Conservation (phyloP, 768 basidiomycete genomes). For the Tricholoma furcatifolium region DNA sequence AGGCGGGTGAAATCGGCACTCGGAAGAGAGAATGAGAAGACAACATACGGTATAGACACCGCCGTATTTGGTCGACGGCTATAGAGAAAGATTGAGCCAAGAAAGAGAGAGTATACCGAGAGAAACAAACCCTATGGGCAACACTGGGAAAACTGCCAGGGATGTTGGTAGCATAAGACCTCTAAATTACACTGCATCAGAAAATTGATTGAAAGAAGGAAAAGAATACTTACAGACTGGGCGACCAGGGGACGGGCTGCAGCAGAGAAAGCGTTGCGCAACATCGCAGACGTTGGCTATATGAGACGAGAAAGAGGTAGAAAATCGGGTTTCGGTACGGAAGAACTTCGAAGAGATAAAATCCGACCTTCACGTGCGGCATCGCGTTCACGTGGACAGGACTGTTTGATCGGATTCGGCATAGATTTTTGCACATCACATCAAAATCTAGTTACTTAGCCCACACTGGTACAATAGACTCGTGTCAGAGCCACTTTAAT, state of each 20-base stretch:
- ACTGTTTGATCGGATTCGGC: slow-evolving; percentile 9
- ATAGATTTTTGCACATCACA: not conserved
- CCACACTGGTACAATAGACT: not conserved
- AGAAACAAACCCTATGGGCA: slow-evolving; percentile 57
- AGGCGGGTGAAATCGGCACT: slow-evolving; percentile 24
- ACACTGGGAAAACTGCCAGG: slow-evolving; percentile 79
- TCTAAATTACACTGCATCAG: slow-evolving; percentile 33
- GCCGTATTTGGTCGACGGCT: slow-evolving; percentile 89
- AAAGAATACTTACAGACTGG: slow-evolving; percentile 44
- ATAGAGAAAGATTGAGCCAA: slow-evolving; percentile 9
- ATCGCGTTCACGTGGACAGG: slow-evolving; percentile 14
- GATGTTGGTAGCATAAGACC: slow-evolving; percentile 67
- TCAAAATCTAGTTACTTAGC: not conserved
- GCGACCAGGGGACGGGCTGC: slow-evolving; percentile 51
- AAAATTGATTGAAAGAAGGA: not conserved
- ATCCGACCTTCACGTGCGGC: slow-evolving; percentile 13
- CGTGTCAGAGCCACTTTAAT: not conserved
- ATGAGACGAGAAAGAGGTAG: slow-evolving; percentile 25
- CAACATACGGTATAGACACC: slow-evolving; percentile 82
- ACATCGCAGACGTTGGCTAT: slow-evolving; percentile 45
- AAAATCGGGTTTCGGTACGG: slow-evolving; percentile 28
- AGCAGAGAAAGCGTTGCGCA: slow-evolving; percentile 63
- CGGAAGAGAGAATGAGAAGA: slow-evolving; percentile 8
- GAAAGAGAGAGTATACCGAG: slow-evolving; percentile 12
- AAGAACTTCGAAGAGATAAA: slow-evolving; percentile 16